A percentile compares a stretch with the other conserved stretches of the same genome.
These are phyloP conservation scores for Austropuccinia psidii DNA, from an alignment of 1,284 basidiomycete genomes.

Conservation along the genomic window DNA sequence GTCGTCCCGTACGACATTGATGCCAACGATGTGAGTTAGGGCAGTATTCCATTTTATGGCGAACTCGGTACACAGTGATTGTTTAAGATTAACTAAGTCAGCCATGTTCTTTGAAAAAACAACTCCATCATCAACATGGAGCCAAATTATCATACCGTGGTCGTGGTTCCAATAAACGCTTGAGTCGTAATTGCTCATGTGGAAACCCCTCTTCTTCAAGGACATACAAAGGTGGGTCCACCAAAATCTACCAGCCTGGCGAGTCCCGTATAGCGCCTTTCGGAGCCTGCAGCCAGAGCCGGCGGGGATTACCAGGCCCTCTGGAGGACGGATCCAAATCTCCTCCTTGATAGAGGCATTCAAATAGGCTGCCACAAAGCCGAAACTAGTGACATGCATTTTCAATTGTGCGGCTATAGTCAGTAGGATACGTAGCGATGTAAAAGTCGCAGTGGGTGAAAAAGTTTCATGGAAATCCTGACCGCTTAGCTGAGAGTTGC, in stretches of 20 bases:
- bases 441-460: conserved; percentile 24
- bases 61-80: background rate
- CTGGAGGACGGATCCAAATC: conserved; percentile 2
- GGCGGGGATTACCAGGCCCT: background rate
- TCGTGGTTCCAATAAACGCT: background rate
- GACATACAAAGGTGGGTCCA: background rate
- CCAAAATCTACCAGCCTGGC: conserved; percentile 7
- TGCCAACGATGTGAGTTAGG: background rate
- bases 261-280: conserved; percentile 14
- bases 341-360: conserved; percentile 3
- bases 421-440: background rate
- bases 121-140: conserved; percentile 15
- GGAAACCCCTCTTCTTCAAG: background rate
- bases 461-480: background rate
- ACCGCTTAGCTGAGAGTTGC: background rate
- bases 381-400: background rate
- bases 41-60: background rate
- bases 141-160: background rate
- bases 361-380: conserved; percentile 14
- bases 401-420: background rate
- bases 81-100: background rate
- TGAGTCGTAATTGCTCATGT: background rate
- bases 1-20: background rate
- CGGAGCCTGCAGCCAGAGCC: background rate
- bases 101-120: background rate